phyloP scores from a whole-genome alignment of 148 eudicot genomes.

The Agrostemma githago region DNA sequence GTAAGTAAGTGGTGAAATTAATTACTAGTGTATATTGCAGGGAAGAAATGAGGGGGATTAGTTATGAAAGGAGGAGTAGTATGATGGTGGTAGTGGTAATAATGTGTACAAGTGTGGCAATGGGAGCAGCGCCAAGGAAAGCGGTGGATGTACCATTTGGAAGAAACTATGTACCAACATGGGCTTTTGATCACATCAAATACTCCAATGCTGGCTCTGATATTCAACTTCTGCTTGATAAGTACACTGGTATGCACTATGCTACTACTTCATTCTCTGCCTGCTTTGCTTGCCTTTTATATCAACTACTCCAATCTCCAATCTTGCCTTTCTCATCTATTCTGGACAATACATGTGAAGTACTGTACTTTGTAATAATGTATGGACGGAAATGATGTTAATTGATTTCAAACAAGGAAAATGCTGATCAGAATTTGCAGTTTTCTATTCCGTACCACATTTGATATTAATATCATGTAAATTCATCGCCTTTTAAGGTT shows the following conservation, averaged over 20 bases:
- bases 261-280: background rate
- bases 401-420: background rate
- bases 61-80: background rate
- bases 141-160: slow-evolving; percentile 63
- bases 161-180: slow-evolving; percentile 63
- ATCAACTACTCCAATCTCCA: background rate
- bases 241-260: slow-evolving; percentile 47
- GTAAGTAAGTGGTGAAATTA: too few relatives aligned
- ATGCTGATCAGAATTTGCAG: background rate
- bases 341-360: too few relatives aligned
- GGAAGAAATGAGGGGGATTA: background rate
- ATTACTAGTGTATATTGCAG: background rate
- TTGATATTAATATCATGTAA: too few relatives aligned
- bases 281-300: too few relatives aligned
- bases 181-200: slow-evolving; percentile 87
- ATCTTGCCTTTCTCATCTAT: background rate
- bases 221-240: slow-evolving; percentile 63
- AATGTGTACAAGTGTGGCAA: slow-evolving; percentile 19
- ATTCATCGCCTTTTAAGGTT: too few relatives aligned
- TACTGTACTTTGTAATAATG: background rate
- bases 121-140: slow-evolving; percentile 40
- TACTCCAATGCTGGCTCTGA: slow-evolving; percentile 59
- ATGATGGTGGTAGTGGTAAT: background rate
- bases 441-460: background rate
- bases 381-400: slow-evolving; percentile 1